phyloP scores from a whole-genome alignment of 345 rosid species.

The Linum trigynum region DNA sequence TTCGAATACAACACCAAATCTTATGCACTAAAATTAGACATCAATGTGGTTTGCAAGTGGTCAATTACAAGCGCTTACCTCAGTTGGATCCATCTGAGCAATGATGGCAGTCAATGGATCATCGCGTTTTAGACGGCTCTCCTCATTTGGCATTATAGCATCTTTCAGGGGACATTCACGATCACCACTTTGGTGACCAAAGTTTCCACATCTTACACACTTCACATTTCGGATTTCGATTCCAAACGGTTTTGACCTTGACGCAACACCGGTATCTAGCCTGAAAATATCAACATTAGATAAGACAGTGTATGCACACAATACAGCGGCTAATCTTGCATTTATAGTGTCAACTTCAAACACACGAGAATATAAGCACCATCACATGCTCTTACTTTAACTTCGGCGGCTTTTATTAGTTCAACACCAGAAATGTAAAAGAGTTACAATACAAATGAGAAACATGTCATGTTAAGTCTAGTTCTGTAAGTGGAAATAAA shows the following conservation, averaged over 20 bases:
- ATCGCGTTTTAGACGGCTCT: constrained; percentile 81
- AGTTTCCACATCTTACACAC: constrained; percentile 85
- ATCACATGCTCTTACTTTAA: not conserved
- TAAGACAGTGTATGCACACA: not conserved
- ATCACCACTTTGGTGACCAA: constrained; percentile 96
- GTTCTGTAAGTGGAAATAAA: not conserved
- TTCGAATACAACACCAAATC: not conserved
- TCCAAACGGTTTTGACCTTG: constrained; percentile 82
- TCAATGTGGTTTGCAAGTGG: not conserved
- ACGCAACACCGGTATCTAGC: constrained; percentile 78
- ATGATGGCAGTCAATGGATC: constrained; percentile 85
- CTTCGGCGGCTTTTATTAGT: not conserved
- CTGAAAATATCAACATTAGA: constrained; percentile 29
- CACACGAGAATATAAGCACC: not conserved
- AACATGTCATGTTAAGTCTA: not conserved
- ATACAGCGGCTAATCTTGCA: not conserved
- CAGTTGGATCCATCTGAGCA: constrained; percentile 68
- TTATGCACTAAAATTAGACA: not conserved
- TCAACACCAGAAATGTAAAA: not conserved
- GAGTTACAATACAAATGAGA: not conserved
- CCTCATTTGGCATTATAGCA: constrained; percentile 93
- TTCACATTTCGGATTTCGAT: constrained; percentile 85
- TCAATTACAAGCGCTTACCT: constrained; percentile 36
- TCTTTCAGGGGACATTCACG: constrained; percentile 96
- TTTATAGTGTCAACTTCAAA: not conserved